Percentiles rank a stretch among this genome's conserved stretches.
phyloP scores from a whole-genome alignment of 352 stramenopile genomes.

The Lagenidium giganteum region DNA sequence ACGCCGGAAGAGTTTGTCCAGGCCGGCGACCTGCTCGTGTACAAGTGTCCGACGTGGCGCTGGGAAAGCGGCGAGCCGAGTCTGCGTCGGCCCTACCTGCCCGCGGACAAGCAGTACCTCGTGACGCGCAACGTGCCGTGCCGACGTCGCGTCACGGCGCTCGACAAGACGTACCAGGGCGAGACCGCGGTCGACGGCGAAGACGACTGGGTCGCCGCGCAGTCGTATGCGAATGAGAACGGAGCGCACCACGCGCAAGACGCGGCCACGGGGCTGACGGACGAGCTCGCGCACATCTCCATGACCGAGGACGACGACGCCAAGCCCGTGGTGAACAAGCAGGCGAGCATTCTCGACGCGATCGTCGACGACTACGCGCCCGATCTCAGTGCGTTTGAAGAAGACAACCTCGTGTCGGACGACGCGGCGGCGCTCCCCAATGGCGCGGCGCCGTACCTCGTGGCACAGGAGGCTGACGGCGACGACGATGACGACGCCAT shows the following conservation, averaged over 20 bases:
- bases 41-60: constrained; percentile 95
- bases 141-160: constrained; percentile 62
- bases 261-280: constrained; percentile 24
- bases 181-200: constrained; percentile 72
- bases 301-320: constrained; percentile 22
- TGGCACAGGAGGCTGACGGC: constrained; percentile 60
- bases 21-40: constrained; percentile 94
- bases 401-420: constrained; percentile 74
- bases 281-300: constrained; percentile 62
- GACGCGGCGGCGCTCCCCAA: constrained; percentile 42
- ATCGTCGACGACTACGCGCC: constrained; percentile 70
- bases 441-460: constrained; percentile 31
- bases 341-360: constrained; percentile 42
- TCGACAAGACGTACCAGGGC: constrained; percentile 73
- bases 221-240: constrained; percentile 60
- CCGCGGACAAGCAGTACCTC: constrained; percentile 85
- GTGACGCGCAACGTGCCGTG: constrained; percentile 89
- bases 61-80: constrained; percentile 82
- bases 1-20: constrained; percentile 96
- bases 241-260: background rate
- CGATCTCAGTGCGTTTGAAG: constrained; percentile 64
- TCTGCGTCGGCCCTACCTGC: constrained; percentile 59
- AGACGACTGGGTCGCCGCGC: constrained; percentile 89
- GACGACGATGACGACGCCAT: constrained; percentile 90
- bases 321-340: constrained; percentile 4